Percentiles rank a stretch among this genome's conserved stretches.
Evolutionary conservation across 2,329 filamentous ascomycete genomes (phyloP).

Genomic region (Aspergillus alliaceus): DNA sequence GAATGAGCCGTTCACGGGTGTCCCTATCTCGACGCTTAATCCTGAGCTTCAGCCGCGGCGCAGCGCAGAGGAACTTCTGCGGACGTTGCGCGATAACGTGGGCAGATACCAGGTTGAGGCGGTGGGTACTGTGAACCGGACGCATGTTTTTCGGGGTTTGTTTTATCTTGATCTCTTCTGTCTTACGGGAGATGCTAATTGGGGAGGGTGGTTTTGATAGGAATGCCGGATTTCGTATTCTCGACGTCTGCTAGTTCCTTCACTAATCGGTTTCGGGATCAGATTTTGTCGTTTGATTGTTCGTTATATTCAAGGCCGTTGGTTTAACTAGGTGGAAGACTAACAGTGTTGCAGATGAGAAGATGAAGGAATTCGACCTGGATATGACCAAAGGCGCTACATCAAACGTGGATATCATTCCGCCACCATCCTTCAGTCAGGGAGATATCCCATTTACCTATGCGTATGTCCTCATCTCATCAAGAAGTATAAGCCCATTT

Average conservation of each 20-base stretch:
- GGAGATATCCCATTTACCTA: constrained; percentile 71
- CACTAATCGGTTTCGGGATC: constrained; percentile 68
- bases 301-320: constrained; percentile 22
- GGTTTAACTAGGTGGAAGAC: neutral
- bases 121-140: constrained; percentile 72
- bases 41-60: constrained; percentile 16
- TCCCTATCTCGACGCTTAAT: constrained; percentile 32
- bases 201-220: constrained; percentile 41
- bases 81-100: constrained; percentile 68
- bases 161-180: too few relatives aligned
- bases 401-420: constrained; percentile 68
- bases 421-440: constrained; percentile 75
- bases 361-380: constrained; percentile 66
- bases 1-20: constrained; percentile 61
- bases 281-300: constrained; percentile 72
- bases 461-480: constrained; percentile 35
- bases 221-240: constrained; percentile 83
- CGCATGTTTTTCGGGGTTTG: constrained; percentile 77
- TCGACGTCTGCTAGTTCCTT: constrained; percentile 68
- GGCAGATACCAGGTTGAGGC: constrained; percentile 67
- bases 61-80: constrained; percentile 28
- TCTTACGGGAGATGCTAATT: neutral
- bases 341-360: constrained; percentile 44
- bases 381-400: constrained; percentile 60
- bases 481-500: constrained; percentile 4